Conservation (phyloP, 768 basidiomycete genomes). For the Grammothele lineata region DNA sequence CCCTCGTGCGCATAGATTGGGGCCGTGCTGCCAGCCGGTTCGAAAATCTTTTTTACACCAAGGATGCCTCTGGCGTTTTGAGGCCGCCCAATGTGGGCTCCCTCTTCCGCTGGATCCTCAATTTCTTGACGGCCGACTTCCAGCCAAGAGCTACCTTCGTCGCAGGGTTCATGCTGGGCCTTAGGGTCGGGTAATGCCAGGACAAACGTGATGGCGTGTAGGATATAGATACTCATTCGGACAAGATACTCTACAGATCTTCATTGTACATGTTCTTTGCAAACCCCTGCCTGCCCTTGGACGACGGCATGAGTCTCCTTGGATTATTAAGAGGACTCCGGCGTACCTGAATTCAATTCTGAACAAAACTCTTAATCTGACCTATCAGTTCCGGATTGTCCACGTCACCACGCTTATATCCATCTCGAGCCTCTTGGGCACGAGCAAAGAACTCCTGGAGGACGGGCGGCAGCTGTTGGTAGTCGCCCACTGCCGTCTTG, state of each 20-base stretch:
- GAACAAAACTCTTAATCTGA: too few relatives aligned
- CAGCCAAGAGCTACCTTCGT: conserved; percentile 87
- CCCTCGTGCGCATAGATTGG: conserved; percentile 82
- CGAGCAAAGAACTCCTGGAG: conserved; percentile 18
- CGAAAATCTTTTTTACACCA: conserved; percentile 68
- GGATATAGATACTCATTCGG: background rate
- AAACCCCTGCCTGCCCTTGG: too few relatives aligned
- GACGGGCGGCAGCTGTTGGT: conserved; percentile 12
- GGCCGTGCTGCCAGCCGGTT: conserved; percentile 56
- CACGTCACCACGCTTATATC: too few relatives aligned
- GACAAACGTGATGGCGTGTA: conserved; percentile 1
- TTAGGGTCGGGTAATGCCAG: conserved; percentile 62
- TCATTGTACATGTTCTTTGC: too few relatives aligned
- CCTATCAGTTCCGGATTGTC: too few relatives aligned
- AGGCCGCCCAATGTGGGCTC: conserved; percentile 61
- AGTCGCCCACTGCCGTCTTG: conserved; percentile 13
- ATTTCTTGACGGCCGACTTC: conserved; percentile 91
- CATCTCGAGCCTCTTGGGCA: conserved; percentile 12
- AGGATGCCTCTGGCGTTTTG: conserved; percentile 47
- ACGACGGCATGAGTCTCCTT: too few relatives aligned
- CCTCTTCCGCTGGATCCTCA: conserved; percentile 60
- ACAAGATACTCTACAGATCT: background rate
- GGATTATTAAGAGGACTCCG: too few relatives aligned
- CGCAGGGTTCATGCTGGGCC: conserved; percentile 75
- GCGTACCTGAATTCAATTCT: too few relatives aligned